A percentile compares a stretch with the other conserved stretches of the same genome.
Conservation (phyloP, 2,329 filamentous ascomycete genomes). For the Escovopsis weberi region DNA sequence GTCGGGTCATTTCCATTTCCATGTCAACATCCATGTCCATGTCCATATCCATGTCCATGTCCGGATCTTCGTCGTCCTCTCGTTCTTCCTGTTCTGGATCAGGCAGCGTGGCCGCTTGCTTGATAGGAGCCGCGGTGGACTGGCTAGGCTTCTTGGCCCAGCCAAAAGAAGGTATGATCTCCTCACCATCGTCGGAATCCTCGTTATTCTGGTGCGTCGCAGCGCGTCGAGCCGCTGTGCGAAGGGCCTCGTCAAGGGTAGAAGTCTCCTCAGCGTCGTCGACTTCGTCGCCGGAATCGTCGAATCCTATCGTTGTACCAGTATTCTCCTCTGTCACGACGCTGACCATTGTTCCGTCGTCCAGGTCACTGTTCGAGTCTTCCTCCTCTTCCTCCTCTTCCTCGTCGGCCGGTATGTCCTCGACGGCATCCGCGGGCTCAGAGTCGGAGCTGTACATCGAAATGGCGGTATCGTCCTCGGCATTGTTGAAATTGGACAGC, state of each 20-base stretch:
- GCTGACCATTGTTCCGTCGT: constrained; percentile 69
- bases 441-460: constrained; percentile 65
- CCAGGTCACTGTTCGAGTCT: constrained; percentile 43
- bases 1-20: constrained; percentile 42
- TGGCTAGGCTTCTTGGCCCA: constrained; percentile 47
- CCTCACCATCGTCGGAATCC: constrained; percentile 49
- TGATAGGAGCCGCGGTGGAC: constrained; percentile 15
- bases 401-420: constrained; percentile 40
- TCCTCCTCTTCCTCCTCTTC: constrained; percentile 19
- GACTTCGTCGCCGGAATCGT: constrained; percentile 44
- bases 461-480: constrained; percentile 52
- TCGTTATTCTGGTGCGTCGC: constrained; percentile 44
- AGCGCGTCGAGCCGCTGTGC: constrained; percentile 60
- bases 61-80: constrained; percentile 14
- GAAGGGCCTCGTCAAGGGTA: constrained; percentile 62
- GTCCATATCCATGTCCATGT: constrained; percentile 21
- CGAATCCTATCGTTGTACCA: constrained; percentile 49
- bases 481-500: constrained; percentile 41
- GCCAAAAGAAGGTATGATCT: constrained; percentile 62
- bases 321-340: constrained; percentile 68
- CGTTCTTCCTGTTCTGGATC: constrained; percentile 10
- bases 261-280: constrained; percentile 39
- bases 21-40: constrained; percentile 29
- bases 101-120: constrained; percentile 24
- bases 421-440: constrained; percentile 39